Evolutionary conservation across 2,329 filamentous ascomycete genomes (phyloP).

Genomic region (Trichoderma pleuroti): DNA sequence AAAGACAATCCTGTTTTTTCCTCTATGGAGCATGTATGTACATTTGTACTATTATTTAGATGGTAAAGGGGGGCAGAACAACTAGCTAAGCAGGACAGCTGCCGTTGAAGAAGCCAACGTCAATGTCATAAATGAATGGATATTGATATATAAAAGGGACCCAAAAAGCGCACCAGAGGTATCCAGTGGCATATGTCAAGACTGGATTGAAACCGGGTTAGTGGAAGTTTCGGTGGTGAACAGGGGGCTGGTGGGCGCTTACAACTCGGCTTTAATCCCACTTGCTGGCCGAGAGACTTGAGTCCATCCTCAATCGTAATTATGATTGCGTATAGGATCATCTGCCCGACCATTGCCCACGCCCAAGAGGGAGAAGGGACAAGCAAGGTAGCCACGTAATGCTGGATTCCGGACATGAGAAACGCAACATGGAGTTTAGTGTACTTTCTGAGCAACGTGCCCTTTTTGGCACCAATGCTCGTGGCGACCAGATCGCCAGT

Average conservation of each 20-base stretch:
- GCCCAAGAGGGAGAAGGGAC: not conserved
- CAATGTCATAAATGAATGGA: not conserved
- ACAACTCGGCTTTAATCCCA: not conserved
- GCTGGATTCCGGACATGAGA: not conserved
- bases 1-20: too few species aligned
- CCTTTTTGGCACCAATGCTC: not conserved
- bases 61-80: too few species aligned
- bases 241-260: not conserved
- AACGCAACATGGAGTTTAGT: not conserved
- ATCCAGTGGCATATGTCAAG: not conserved
- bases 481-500: not conserved
- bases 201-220: not conserved
- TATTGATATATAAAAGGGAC: not conserved
- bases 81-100: not conserved
- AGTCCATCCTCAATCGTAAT: not conserved
- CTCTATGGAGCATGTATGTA: too few species aligned
- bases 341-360: not conserved
- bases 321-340: not conserved
- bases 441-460: not conserved
- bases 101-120: not conserved
- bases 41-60: not conserved
- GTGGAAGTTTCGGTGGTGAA: not conserved
- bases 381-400: not conserved
- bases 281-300: not conserved
- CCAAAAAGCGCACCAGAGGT: not conserved